A percentile compares a stretch with the other conserved stretches of the same genome.
Conservation (phyloP, 345 rosid genomes). For the Populus deltoides region DNA sequence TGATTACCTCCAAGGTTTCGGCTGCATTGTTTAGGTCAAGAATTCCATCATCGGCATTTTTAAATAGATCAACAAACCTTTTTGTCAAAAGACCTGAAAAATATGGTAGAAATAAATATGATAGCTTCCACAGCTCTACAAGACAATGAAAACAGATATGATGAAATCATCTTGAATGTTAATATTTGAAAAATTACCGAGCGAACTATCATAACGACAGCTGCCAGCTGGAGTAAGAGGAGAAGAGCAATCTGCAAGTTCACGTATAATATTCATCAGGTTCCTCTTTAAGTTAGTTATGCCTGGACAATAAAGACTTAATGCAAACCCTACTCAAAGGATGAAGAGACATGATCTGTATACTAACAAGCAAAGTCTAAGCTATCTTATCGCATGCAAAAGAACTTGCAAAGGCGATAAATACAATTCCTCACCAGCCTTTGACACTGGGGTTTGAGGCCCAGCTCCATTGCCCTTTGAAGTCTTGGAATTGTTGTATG, state of each 20-base stretch:
- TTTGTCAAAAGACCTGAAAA: slow-evolving; percentile 82
- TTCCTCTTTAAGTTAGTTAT: not conserved
- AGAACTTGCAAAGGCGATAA: not conserved
- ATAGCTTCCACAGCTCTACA: slow-evolving; percentile 4
- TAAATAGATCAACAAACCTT: slow-evolving; percentile 77
- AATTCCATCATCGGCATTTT: slow-evolving; percentile 82
- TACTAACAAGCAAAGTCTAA: not conserved
- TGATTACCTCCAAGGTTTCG: slow-evolving; percentile 73
- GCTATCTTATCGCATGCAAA: not conserved
- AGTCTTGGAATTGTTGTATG: slow-evolving; percentile 53
- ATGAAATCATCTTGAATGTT: not conserved
- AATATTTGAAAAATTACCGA: slow-evolving; percentile 48
- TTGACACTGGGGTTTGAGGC: slow-evolving; percentile 72
- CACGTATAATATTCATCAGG: slow-evolving; percentile 21
- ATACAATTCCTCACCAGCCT: slow-evolving; percentile 48
- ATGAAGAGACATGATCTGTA: not conserved
- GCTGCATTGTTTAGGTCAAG: slow-evolving; percentile 92
- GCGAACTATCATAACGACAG: slow-evolving; percentile 96
- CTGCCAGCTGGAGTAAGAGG: slow-evolving; percentile 75
- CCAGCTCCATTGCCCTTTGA: slow-evolving; percentile 52
- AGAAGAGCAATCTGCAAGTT: slow-evolving; percentile 68
- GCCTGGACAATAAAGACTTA: not conserved
- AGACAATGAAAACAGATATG: not conserved
- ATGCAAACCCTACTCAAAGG: not conserved
- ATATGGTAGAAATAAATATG: not conserved